Evolutionary conservation across 1,139 yeast species (phyloP), one percentile per base, ranked within the genome.

Genomic region (Debaryomycetaceae sp.): DNA sequence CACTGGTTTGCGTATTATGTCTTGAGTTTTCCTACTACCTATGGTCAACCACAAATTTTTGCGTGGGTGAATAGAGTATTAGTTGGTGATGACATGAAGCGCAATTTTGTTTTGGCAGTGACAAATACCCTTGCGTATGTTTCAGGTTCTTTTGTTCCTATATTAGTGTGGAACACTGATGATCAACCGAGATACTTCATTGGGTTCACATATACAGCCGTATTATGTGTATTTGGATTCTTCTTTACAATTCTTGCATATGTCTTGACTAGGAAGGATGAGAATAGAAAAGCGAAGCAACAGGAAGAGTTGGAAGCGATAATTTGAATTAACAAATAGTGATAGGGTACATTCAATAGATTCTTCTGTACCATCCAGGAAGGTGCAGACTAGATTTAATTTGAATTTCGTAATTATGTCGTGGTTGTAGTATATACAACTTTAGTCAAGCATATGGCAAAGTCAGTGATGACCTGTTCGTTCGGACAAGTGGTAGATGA

Each of bases 91-190:
- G 79, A 75, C 49, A 67, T 72, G 68, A 75, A 75, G 53, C 59
- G 83, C 46, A 73, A 72, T 50, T 68, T 76, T 44, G 62, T 74
- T 17, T 76, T 78, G 34, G 80, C 75, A 3, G 47, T 60, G 24
- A 78, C 82, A 6, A 78, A 78, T 51, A 69, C 74, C 9, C 57
- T 75, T 40, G 80, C 81, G 0, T 78, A 78, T 49, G 76, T 75
- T 5, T 73, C 79, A 0, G 65, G 66, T 6, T 76, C 81, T 1
- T 75, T 73, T 62, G 69, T 68, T 9, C 70, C 72, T 1, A 65
- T 75, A 39, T 57, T 75, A 35, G 76, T 74, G 0, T 76, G 79
- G 75, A 66, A 71, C 49, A 70, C 81, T 11, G 53, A 57, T 11
- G 76, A 72, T 42, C 62, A 69, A 45, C 83, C 83, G 0, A 47